These are phyloP conservation scores for Moesziomyces sp. DNA, from an alignment of 1,284 basidiomycete species.

Conservation along the genomic window DNA sequence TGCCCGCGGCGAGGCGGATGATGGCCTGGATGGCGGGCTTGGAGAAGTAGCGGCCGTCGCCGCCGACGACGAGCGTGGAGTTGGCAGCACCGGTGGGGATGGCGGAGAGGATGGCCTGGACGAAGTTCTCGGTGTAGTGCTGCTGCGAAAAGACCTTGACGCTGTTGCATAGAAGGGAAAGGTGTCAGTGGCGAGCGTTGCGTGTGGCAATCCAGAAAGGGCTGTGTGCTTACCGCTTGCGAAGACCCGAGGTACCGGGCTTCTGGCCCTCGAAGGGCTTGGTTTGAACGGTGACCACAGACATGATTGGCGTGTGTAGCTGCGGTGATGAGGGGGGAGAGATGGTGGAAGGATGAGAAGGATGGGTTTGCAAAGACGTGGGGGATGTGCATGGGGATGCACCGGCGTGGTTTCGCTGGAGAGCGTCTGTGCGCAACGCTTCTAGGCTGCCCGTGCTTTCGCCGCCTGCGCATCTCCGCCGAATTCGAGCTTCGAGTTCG, in stretches of 20 bases:
- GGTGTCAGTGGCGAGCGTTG: neutral
- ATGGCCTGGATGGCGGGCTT: constrained; percentile 90
- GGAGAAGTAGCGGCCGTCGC: constrained; percentile 94
- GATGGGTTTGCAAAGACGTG: neutral
- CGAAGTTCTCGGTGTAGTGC: constrained; percentile 99
- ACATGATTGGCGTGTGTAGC: constrained; percentile 33
- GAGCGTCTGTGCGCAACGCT: too few species aligned
- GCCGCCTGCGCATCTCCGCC: too few species aligned
- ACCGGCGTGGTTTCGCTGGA: too few species aligned
- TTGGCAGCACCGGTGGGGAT: constrained; percentile 78
- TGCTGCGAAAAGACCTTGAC: constrained; percentile 70
- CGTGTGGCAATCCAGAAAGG: neutral
- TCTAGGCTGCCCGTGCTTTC: too few species aligned
- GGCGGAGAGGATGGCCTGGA: constrained; percentile 92
- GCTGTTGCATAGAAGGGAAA: constrained; percentile 13
- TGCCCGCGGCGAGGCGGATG: constrained; percentile 88
- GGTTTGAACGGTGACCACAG: constrained; percentile 59
- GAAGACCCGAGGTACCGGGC: constrained; percentile 66
- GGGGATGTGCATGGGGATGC: too few species aligned
- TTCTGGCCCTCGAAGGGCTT: constrained; percentile 67
- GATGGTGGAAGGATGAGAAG: constrained; percentile 1
- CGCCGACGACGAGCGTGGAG: constrained; percentile 91
- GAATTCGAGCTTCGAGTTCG: too few species aligned
- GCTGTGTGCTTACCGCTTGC: constrained; percentile 51
- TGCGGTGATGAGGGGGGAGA: neutral